Conservation (phyloP, 2,329 filamentous ascomycete species). For the Trichophyton schoenleinii region DNA sequence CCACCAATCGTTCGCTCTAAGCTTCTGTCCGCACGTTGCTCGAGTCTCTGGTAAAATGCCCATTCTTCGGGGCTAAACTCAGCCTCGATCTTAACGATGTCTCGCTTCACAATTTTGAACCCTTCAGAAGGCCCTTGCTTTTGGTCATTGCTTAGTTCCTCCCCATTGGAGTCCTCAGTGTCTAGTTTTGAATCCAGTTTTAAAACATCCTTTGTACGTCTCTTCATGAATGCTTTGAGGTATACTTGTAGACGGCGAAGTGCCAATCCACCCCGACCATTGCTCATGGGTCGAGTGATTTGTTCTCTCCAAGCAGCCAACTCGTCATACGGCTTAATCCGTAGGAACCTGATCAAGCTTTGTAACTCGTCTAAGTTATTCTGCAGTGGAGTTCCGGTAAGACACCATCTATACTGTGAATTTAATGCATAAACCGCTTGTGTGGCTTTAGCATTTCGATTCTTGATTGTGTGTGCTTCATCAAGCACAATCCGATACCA, state of each 20-base stretch:
- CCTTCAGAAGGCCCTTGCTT: constrained; percentile 41
- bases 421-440: constrained; percentile 78
- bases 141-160: constrained; percentile 25
- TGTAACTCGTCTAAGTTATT: constrained; percentile 96
- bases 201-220: constrained; percentile 93
- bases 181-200: constrained; percentile 74
- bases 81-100: constrained; percentile 66
- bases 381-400: constrained; percentile 94
- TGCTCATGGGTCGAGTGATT: constrained; percentile 81
- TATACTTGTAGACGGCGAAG: constrained; percentile 76
- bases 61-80: constrained; percentile 70
- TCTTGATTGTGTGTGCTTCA: constrained; percentile 97
- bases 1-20: constrained; percentile 79
- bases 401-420: constrained; percentile 85
- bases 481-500: constrained; percentile 96
- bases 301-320: constrained; percentile 79
- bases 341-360: constrained; percentile 80
- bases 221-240: constrained; percentile 91
- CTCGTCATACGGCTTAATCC: constrained; percentile 83
- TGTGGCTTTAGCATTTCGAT: constrained; percentile 88
- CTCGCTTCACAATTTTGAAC: constrained; percentile 86
- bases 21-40: constrained; percentile 72
- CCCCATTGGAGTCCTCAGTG: constrained; percentile 42
- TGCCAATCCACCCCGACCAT: constrained; percentile 75
- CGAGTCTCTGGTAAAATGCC: constrained; percentile 72